Evolutionary conservation across 352 stramenopile genomes (phyloP), one percentile per base, ranked within the genome.

Genomic region (Globisporangium carolinianum): DNA sequence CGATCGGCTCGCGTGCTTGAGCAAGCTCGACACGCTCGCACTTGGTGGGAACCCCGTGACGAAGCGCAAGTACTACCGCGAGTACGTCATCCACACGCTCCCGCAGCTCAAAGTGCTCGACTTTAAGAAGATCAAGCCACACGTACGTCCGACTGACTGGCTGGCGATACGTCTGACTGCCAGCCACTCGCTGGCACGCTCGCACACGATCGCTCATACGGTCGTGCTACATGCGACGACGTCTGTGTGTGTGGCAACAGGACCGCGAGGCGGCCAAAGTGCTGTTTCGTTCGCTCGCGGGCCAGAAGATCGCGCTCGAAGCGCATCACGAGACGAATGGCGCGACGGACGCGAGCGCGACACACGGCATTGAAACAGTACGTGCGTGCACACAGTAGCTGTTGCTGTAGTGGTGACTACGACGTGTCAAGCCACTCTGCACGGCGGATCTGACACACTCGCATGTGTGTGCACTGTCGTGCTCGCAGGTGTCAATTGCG

Each of bases 71-170:
- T 92, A 96, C 72, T 98, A 98, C 70, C 83, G 92, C 15, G 75
- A 95, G 59, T 98, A 97, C 65, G 85, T 96, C 38, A 94, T 97
- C 54, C 71, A 97, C 73, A 91, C 79, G 56, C 71, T 97, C 39
- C 86, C 86, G n/a, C 73, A 91, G 57, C 70, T 96, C 55, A 83
- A 74, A 37, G 79, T 95, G 42, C 75, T 97, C 49, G 89, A 97
- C 63, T 94, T 90, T 61, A 72, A 87, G 58, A 87, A 87, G 45
- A 88, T 96, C 63, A 77, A 77, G 45, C 83, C 83, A 41, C 76
- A 76, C 60, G 79, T 90, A 65, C 50, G 78, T 82, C 15, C 1
- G 12, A 51, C 1, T 35, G 15, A 32, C 24, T 32, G 24, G 24
- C 24, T 32, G 24, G 24, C 24, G 24, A 32, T 32, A 32, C 24